Base-by-base conservation (phyloP, 768 basidiomycete genomes). In the Pleurotus tuber-regium region DNA sequence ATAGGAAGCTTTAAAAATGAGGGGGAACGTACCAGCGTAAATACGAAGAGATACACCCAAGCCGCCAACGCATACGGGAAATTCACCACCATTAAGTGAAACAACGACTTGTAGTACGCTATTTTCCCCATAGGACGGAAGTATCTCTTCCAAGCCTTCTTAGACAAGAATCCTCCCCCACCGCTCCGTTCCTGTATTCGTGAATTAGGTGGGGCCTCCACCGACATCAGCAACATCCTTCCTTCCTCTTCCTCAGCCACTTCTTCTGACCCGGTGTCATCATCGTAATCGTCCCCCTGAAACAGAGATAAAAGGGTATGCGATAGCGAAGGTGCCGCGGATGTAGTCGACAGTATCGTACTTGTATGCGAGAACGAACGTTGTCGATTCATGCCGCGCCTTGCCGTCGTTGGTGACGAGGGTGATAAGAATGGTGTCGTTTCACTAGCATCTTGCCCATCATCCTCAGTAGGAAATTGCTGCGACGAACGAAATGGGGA, bases 41-140 rank as follows among this genome's bases (percentile, higher is more conserved):
- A 87, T 9, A 89, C 82, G 58, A 92, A 89, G 12, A 88, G 70
- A 62, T 82, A 91, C 8, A 89, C 62, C 84, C 86, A 91, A n/a
- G 87, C 85, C n/a, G 72, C 62, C 53, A 92, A 66, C 12, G 87
- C 87, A 59, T 79, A 91, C 0, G 89, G 89, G 60, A 92, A 89
- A 66, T 92, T 92, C 59, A 92, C 41, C 21, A 87, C 70, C 35
- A 83, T 62, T 18, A 92, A 73, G 63, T 92, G 90, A 50, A 89
- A 77, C 23, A 87, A 65, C 0, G 87, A 70, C 21, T 73, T 65
- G 58, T 84, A 87, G 60, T 91, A 91, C n/a, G 75, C 74, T 53
- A 59, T 68, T 54, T 68, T 70, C 14, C 57, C 50, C 59, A 91
- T 52, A 3, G 89, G 90, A 24, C 79, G 68, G 62, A 87, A 91